Conservation (phyloP, 1,284 basidiomycete species). For the Cryptococcus floricola region DNA sequence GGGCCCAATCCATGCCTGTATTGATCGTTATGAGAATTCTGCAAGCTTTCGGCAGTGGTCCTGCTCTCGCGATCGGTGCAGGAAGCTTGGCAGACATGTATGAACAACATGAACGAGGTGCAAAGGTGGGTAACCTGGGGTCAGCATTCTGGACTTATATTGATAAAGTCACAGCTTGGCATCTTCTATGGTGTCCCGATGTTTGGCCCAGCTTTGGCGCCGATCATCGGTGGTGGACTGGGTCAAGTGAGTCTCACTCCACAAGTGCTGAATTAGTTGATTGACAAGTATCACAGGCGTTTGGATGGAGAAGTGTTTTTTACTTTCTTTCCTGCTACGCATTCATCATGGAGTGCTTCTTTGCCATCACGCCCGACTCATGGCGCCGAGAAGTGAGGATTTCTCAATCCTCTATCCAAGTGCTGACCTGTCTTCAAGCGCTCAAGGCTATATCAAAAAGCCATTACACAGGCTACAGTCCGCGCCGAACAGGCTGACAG, state of each 20-base stretch:
- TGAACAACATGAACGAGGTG: conserved; percentile 71
- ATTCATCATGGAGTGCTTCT: conserved; percentile 57
- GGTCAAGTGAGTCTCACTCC: conserved; percentile 30
- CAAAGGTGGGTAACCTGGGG: conserved; percentile 49
- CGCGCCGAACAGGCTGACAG: conserved; percentile 29
- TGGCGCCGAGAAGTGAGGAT: conserved; percentile 61
- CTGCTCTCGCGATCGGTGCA: conserved; percentile 72
- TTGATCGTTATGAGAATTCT: conserved; percentile 59
- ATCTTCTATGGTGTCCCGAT: conserved; percentile 46
- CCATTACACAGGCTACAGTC: conserved; percentile 45
- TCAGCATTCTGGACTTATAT: neutral
- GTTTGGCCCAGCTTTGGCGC: conserved; percentile 63
- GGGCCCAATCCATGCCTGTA: conserved; percentile 58
- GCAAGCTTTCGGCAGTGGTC: conserved; percentile 59
- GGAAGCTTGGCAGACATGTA: conserved; percentile 74
- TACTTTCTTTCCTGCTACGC: conserved; percentile 72
- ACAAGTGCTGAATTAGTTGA: neutral
- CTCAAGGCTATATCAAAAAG: conserved; percentile 68
- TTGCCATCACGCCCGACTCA: conserved; percentile 71
- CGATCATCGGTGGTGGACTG: conserved; percentile 65
- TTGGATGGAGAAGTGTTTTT: conserved; percentile 73
- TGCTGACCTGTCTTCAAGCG: conserved; percentile 45
- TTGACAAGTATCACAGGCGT: conserved; percentile 48
- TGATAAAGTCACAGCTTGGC: conserved; percentile 35
- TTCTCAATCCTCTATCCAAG: neutral